These are phyloP conservation scores for Exserohilum rostratum DNA, from an alignment of 2,329 filamentous ascomycete genomes.

Conservation along the genomic window DNA sequence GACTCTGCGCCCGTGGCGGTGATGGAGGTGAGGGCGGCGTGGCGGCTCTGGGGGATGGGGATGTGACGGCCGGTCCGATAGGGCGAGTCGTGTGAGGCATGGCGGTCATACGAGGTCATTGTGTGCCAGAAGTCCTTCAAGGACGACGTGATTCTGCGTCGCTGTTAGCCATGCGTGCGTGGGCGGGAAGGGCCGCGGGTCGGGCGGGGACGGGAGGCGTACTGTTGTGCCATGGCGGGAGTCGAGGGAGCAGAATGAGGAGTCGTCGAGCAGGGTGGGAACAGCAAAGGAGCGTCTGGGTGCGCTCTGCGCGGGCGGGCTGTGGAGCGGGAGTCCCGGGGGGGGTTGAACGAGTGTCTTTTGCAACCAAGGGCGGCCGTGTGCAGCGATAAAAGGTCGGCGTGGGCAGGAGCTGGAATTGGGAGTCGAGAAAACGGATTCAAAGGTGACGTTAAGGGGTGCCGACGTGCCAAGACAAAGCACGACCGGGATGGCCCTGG, in stretches of 20 bases:
- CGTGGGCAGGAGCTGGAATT: constrained; percentile 21
- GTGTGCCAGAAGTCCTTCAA: constrained; percentile 95
- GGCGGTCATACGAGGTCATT: constrained; percentile 75
- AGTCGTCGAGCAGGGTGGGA: constrained; percentile 14
- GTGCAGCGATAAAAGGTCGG: constrained; percentile 3
- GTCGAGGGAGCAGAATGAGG: constrained; percentile 6
- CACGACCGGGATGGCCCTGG: constrained; percentile 18
- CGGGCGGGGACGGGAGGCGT: constrained; percentile 20
- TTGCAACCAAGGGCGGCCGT: neutral
- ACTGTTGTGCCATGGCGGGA: constrained; percentile 45
- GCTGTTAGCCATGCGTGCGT: constrained; percentile 30
- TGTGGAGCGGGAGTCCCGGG: constrained; percentile 1
- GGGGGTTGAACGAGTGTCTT: constrained; percentile 8
- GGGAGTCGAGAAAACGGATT: constrained; percentile 22
- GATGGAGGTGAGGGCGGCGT: constrained; percentile 83
- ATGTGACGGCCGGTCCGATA: constrained; percentile 91
- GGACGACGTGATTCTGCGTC: constrained; percentile 53
- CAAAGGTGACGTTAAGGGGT: constrained; percentile 25
- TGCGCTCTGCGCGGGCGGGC: constrained; percentile 22
- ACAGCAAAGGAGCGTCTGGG: constrained; percentile 21
- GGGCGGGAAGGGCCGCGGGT: constrained; percentile 1
- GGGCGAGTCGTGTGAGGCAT: constrained; percentile 91
- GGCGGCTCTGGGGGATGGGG: constrained; percentile 80
- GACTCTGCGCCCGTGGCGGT: constrained; percentile 87
- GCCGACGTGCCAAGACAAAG: constrained; percentile 18